These are phyloP conservation scores for Leptographium wingfieldii DNA, from an alignment of 2,329 filamentous ascomycete species.

Conservation along the genomic window DNA sequence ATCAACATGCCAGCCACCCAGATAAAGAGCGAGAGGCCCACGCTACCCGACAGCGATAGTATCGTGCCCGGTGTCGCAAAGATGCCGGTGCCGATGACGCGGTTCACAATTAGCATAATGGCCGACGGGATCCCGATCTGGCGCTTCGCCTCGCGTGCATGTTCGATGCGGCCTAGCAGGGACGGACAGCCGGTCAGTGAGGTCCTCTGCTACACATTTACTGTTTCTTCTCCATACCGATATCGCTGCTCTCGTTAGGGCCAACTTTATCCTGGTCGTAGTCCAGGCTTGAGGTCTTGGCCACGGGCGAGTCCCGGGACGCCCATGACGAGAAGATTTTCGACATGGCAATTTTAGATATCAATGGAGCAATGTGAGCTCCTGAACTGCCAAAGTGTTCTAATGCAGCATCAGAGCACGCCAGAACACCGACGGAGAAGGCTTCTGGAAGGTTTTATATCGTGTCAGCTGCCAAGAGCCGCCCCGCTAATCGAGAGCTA, in stretches of 20 bases:
- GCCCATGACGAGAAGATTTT: background rate
- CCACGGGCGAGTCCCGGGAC: background rate
- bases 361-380: background rate
- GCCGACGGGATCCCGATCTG: slow-evolving; percentile 44
- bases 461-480: background rate
- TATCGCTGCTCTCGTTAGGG: background rate
- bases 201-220: too few species aligned
- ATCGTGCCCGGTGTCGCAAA: slow-evolving; percentile 51
- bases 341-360: background rate
- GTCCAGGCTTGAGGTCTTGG: background rate
- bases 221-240: background rate
- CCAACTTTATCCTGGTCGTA: background rate
- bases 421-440: background rate
- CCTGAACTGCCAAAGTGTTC: background rate
- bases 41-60: slow-evolving; percentile 41
- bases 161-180: slow-evolving; percentile 19
- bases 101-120: slow-evolving; percentile 49
- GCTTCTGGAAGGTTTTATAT: background rate
- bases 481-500: background rate
- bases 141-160: slow-evolving; percentile 34
- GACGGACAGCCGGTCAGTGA: too few species aligned
- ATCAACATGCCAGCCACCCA: slow-evolving; percentile 52
- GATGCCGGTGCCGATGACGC: slow-evolving; percentile 55
- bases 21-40: slow-evolving; percentile 49
- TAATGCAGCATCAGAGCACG: background rate